Conservation (phyloP, 2,329 filamentous ascomycete genomes). For the Chaetomiaceae sp. region DNA sequence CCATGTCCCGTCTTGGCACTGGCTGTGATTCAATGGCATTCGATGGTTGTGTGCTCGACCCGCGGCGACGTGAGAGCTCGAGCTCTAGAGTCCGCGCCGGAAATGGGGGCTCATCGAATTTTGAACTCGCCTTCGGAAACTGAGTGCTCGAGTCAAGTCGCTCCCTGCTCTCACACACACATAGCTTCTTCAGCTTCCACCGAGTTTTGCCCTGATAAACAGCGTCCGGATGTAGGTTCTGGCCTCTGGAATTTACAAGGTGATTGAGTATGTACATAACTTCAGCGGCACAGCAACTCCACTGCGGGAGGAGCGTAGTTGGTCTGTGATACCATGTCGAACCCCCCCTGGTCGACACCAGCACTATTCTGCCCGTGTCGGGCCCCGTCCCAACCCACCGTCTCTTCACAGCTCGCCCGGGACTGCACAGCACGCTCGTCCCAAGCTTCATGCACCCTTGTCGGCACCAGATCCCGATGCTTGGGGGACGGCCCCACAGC, state of each 20-base stretch:
- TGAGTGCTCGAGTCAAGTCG: no score
- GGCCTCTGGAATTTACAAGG: not conserved
- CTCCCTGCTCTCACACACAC: no score
- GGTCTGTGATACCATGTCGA: not conserved
- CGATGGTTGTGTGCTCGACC: not conserved
- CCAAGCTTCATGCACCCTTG: slow-evolving; percentile 23
- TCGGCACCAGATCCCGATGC: slow-evolving; percentile 11
- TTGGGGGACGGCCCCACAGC: slow-evolving; percentile 19
- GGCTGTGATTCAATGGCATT: not conserved
- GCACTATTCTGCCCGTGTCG: no score
- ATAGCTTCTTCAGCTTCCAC: no score
- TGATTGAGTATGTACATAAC: slow-evolving; percentile 7
- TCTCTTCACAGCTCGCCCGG: slow-evolving; percentile 10
- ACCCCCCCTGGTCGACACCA: slow-evolving; percentile 22
- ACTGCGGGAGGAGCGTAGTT: not conserved
- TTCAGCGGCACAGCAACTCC: not conserved
- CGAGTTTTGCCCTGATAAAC: no score
- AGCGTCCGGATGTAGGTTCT: not conserved
- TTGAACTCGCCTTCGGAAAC: no score
- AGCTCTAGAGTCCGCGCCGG: no score
- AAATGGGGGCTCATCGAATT: no score
- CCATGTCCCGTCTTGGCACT: not conserved
- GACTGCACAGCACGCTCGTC: slow-evolving; percentile 11
- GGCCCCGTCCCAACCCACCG: slow-evolving; percentile 11
- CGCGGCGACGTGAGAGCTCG: no score